Evolutionary conservation across 768 basidiomycete species (phyloP).

Genomic region (Daedalea quercina): DNA sequence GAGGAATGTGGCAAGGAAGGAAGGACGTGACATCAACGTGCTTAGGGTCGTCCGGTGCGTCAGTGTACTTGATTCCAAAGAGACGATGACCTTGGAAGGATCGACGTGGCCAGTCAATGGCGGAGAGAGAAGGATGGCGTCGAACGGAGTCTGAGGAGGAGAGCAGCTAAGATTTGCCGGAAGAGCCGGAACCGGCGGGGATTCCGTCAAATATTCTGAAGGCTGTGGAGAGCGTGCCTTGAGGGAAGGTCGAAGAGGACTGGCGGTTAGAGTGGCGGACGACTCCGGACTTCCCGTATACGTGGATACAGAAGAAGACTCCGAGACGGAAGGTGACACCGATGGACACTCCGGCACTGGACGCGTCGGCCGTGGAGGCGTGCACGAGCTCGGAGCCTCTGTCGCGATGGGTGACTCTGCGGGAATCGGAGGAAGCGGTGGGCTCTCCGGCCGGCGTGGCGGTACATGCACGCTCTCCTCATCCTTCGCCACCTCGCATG

Average conservation of each 20-base stretch:
- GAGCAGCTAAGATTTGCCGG: slow-evolving; percentile 37
- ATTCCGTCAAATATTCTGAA: slow-evolving; percentile 33
- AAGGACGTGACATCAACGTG: slow-evolving; percentile 64
- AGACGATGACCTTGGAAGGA: slow-evolving; percentile 57
- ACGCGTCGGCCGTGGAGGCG: slow-evolving; percentile 26
- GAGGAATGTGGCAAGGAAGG: slow-evolving; percentile 44
- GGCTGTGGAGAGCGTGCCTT: slow-evolving; percentile 22
- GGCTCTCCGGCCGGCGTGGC: slow-evolving; percentile 7
- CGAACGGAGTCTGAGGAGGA: slow-evolving; percentile 53
- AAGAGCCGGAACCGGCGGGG: slow-evolving; percentile 41
- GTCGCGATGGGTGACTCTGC: background rate
- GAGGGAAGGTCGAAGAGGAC: slow-evolving; percentile 15
- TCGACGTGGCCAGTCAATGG: slow-evolving; percentile 43
- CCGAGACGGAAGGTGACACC: background rate
- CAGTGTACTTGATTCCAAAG: slow-evolving; percentile 66
- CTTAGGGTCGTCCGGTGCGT: slow-evolving; percentile 60
- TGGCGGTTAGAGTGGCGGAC: slow-evolving; percentile 10
- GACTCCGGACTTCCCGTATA: background rate
- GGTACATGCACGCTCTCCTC: background rate
- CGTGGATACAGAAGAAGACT: background rate
- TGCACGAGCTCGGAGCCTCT: background rate
- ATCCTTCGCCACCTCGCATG: background rate
- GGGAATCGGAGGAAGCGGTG: slow-evolving; percentile 18
- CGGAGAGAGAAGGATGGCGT: slow-evolving; percentile 49
- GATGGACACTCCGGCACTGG: slow-evolving; percentile 20